Percentiles rank a stretch among this genome's conserved stretches.
Conservation (phyloP, 2,329 filamentous ascomycete genomes). For the Coniochaeta sp. region DNA sequence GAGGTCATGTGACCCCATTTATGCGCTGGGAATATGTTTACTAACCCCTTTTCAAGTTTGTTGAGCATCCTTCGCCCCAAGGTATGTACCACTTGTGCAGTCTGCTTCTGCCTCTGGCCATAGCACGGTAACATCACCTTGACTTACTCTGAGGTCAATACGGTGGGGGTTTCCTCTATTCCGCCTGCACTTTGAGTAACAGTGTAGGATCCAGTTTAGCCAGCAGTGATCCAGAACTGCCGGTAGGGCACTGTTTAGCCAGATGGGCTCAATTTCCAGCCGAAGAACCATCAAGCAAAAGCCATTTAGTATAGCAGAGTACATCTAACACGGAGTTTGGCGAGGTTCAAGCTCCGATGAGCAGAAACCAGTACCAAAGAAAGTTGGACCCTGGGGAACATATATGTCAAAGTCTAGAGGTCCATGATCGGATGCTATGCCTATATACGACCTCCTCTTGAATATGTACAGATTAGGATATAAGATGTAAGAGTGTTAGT, state of each 20-base stretch:
- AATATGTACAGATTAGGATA: conserved; percentile 2
- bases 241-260: background rate
- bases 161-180: no score
- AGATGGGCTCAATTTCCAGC: background rate
- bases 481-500: background rate
- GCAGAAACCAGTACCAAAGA: background rate
- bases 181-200: background rate
- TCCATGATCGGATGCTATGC: background rate
- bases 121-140: background rate
- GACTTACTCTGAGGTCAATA: no score
- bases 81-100: background rate
- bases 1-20: background rate
- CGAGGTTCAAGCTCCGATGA: background rate
- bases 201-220: background rate
- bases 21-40: background rate
- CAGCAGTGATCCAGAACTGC: background rate
- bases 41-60: background rate
- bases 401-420: background rate
- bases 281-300: background rate
- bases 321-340: background rate
- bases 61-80: no score
- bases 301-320: background rate
- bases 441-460: conserved; percentile 1
- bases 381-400: background rate
- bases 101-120: background rate